A percentile compares a stretch with the other conserved stretches of the same genome.
Conservation (phyloP, 805 yeast genomes). For the Ogataea pignaliae region DNA sequence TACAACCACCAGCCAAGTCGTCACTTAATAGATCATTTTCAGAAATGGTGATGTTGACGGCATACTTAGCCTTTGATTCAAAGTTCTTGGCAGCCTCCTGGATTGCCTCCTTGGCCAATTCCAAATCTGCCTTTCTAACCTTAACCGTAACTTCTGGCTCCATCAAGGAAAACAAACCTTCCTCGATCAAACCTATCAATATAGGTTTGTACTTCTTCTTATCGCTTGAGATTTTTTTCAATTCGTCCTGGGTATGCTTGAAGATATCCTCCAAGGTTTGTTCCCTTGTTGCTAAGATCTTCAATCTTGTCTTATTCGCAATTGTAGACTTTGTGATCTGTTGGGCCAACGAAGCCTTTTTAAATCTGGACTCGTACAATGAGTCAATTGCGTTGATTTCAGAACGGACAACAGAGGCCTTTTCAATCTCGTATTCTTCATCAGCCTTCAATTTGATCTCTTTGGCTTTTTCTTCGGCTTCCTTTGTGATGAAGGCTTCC, state of each 20-base stretch:
- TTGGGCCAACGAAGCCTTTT: constrained; percentile 88
- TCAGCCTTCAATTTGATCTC: constrained; percentile 95
- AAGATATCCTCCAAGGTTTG: constrained; percentile 72
- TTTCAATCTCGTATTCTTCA: constrained; percentile 97
- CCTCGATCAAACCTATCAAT: constrained; percentile 75
- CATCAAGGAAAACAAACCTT: constrained; percentile 65
- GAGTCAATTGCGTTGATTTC: constrained; percentile 88
- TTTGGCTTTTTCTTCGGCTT: constrained; percentile 97
- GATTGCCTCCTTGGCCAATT: constrained; percentile 55
- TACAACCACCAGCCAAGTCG: constrained; percentile 80
- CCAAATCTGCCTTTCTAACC: constrained; percentile 64
- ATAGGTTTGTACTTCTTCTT: constrained; percentile 60
- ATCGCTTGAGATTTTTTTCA: constrained; percentile 55
- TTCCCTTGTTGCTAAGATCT: constrained; percentile 83
- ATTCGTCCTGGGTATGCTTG: constrained; percentile 58
- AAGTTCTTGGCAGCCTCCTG: constrained; percentile 60
- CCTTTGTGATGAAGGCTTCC: constrained; percentile 98
- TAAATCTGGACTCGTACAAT: constrained; percentile 72
- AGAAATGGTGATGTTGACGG: constrained; percentile 52
- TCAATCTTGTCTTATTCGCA: constrained; percentile 91
- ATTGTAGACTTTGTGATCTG: constrained; percentile 94
- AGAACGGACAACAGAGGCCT: constrained; percentile 88
- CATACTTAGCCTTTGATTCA: constrained; percentile 55
- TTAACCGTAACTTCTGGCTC: constrained; percentile 63
- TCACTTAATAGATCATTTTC: constrained; percentile 55